A percentile compares a stretch with the other conserved stretches of the same genome.
Evolutionary conservation across 2,329 filamentous ascomycete genomes (phyloP).

Genomic region (Aspergillus sp.): DNA sequence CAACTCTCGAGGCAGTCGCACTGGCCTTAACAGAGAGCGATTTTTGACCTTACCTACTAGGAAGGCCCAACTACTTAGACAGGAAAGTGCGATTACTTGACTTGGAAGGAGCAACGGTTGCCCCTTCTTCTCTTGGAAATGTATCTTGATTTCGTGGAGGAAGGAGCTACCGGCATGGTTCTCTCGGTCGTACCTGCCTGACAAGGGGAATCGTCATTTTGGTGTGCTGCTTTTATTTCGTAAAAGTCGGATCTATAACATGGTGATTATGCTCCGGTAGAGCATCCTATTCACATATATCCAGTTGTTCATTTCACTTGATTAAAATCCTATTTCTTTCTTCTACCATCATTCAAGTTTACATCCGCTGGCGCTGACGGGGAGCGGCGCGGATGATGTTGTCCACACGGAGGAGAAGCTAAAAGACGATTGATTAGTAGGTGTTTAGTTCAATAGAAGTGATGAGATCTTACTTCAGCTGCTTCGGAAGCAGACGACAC

Average conservation of each 20-base stretch:
- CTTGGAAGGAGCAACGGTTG: background rate
- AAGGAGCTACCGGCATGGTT: background rate
- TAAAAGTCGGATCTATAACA: constrained; percentile 18
- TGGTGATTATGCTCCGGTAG: constrained; percentile 15
- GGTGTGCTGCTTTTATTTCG: constrained; percentile 13
- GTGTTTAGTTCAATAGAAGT: background rate
- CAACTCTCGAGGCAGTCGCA: no score
- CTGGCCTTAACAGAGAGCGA: no score
- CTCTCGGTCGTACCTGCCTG: no score
- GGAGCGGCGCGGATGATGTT: constrained; percentile 96
- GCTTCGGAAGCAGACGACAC: constrained; percentile 95
- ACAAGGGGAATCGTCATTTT: no score
- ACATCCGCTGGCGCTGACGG: constrained; percentile 75
- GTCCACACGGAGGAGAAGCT: constrained; percentile 90
- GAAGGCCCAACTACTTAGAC: no score
- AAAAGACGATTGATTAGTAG: constrained; percentile 17
- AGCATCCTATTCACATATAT: constrained; percentile 13
- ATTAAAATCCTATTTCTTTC: constrained; percentile 4
- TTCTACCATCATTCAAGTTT: constrained; percentile 24
- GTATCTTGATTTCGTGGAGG: background rate
- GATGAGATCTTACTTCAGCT: constrained; percentile 70
- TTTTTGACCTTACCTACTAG: no score
- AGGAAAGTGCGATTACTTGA: no score
- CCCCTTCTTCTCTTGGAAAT: no score
- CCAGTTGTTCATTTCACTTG: constrained; percentile 8